Evolutionary conservation across 1,139 yeast genomes (phyloP), one percentile per base, ranked within the genome.

Genomic region (Pichia sp.): DNA sequence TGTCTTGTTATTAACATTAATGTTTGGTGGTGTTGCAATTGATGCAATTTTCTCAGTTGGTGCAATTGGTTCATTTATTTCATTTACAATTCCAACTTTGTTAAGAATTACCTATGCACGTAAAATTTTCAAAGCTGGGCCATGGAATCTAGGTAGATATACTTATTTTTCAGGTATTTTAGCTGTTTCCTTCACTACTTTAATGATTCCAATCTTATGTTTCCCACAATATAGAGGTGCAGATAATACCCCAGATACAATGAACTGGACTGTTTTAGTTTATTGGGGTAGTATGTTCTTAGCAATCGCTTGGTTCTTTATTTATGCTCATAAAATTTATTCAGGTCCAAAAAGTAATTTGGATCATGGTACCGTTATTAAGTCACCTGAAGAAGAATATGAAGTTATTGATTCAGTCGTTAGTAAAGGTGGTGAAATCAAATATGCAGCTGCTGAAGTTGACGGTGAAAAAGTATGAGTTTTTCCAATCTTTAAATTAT

Each of bases 41-140:
- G 82, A 80, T 36, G 90, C 92, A 40, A 79, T 82, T 46, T 83
- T 83, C 65, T 80, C 86, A 1, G 86, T 82, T 34, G 87, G 87
- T 42, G 90, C 87, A 45, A 81, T 82, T 58, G 76, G 85, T 20
- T 81, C 86, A 0, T 82, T 81, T 56, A 72, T 82, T 50, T 82
- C 89, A 1, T 82, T 82, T 61, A 72, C 79, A n/a, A 67, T 79
- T 55, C 90, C 90, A 24, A 77, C 83, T 12, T 60, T 78, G 5
- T 69, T 83, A 53, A 78, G 80, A 57, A 73, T 79, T 51, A 73
- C 83, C 1, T 75, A 71, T 54, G 74, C 82, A 11, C 65, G 74
- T 46, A 65, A 74, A 23, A 66, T 70, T 3, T 82, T 82, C 65
- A 66, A 68, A 49, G 76, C 77, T 12, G 92, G 90, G 2, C 90